Base-by-base conservation (phyloP, 352 stramenopile genomes). In the Pythium folliculosum region DNA sequence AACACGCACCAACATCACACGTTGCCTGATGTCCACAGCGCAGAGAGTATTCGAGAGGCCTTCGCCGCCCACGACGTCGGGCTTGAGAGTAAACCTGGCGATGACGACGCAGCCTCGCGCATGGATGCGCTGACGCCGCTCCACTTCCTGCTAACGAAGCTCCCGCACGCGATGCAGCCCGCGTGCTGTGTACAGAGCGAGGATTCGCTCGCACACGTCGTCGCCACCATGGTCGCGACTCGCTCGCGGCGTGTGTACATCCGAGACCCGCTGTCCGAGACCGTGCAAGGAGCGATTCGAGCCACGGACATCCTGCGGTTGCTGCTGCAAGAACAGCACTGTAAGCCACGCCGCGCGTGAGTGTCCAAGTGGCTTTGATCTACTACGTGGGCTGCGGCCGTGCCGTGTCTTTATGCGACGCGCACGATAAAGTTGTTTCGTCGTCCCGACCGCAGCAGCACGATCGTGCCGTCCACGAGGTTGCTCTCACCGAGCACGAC, bases 351-450 rank as follows among this genome's bases (percentile, higher is more conserved):
- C 17, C 49, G 25, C 8, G 48, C 35, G 6, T 70, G 47, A 63
- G 49, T 27, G 2, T 52, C 23, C 0, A 9, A 16, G 37, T 43
- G 14, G 37, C 37, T n/a, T 48, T 56, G 25, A 9, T 69, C 48
- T 70, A 65, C 56, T 50, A 23, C 17, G 48, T 49, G 19, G 55
- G 21, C 27, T 6, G 25, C 27, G 22, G 9, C 17, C 23, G 25
- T 19, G 9, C 40, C 2, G 27, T 55, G 3, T 60, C 69, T 84
- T 56, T 55, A 89, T 68, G 51, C 44, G 37, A 76, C 50, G 10
- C 86, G 77, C 12, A 95, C 70, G 32, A 95, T 86, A 56, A 89
- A 90, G 71, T 94, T 94, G 71, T 94, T 94, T 62, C 86, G 77
- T 62, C 85, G 81, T 3, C 88, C 88, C 22, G 81, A 78, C 51